These are phyloP conservation scores for Pleurotus eryngii DNA, from an alignment of 768 basidiomycete genomes.

Conservation along the genomic window DNA sequence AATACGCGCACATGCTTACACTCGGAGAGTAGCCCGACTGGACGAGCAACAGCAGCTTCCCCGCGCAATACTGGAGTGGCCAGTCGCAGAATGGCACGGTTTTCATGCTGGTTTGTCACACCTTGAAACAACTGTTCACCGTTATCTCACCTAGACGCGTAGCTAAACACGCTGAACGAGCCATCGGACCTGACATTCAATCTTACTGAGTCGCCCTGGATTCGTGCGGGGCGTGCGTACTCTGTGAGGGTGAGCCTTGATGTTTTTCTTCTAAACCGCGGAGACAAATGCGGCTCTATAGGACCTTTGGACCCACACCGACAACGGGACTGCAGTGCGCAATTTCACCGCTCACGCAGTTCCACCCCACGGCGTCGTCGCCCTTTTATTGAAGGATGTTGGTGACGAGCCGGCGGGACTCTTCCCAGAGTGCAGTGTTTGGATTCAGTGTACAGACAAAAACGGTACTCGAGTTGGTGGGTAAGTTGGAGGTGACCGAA, in stretches of 20 bases:
- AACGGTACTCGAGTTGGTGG: constrained; percentile 39
- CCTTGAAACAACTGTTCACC: neutral
- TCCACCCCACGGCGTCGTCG: constrained; percentile 68
- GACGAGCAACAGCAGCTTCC: constrained; percentile 41
- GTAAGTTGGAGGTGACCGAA: neutral
- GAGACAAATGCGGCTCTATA: constrained; percentile 17
- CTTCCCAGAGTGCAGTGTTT: constrained; percentile 49
- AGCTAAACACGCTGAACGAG: constrained; percentile 32
- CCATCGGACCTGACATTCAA: constrained; percentile 58
- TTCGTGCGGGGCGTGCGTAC: constrained; percentile 64
- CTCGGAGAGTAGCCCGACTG: constrained; percentile 27
- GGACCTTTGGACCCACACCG: constrained; percentile 73
- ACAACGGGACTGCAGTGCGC: constrained; percentile 64
- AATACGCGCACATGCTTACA: neutral
- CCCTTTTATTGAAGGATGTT: constrained; percentile 45
- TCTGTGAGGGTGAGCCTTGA: constrained; percentile 49
- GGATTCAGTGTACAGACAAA: constrained; percentile 46
- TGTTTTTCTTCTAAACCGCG: neutral
- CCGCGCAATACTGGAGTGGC: constrained; percentile 67
- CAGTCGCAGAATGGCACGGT: constrained; percentile 55
- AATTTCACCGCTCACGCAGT: constrained; percentile 52
- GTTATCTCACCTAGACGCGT: neutral
- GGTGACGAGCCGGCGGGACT: constrained; percentile 42
- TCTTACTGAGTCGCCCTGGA: constrained; percentile 69
- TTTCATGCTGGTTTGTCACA: constrained; percentile 53